phyloP scores from a whole-genome alignment of 192 early-diverging fungal genomes.

The Backusella psychrophila region DNA sequence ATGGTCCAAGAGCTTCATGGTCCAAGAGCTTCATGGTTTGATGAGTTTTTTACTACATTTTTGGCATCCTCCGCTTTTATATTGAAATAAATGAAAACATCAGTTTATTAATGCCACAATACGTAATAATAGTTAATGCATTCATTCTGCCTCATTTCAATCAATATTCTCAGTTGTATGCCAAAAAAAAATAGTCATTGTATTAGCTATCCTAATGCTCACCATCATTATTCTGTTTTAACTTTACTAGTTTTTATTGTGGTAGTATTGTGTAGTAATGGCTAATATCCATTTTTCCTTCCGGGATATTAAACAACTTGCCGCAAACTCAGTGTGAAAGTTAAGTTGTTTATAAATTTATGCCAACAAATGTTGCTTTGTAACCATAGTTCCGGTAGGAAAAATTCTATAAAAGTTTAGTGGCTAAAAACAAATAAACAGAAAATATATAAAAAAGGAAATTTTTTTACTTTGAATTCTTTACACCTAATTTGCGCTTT shows the following conservation, averaged over 20 bases:
- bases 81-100: too few species aligned
- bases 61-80: conserved; percentile 24
- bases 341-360: background rate
- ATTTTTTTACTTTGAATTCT: background rate
- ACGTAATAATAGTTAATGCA: conserved; percentile 17
- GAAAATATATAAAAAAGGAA: background rate
- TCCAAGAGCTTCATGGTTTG: conserved; percentile 43
- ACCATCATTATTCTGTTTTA: background rate
- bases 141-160: conserved; percentile 45
- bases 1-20: conserved; percentile 47
- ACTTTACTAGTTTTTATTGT: conserved; percentile 45
- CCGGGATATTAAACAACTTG: conserved; percentile 43
- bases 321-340: conserved; percentile 30
- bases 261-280: conserved; percentile 35
- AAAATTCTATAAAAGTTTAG: background rate
- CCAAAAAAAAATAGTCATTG: conserved; percentile 15
- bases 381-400: background rate
- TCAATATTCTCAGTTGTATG: conserved; percentile 56
- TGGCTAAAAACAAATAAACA: background rate
- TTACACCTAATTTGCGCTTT: background rate
- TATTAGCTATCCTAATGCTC: background rate
- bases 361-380: background rate
- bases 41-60: conserved; percentile 32
- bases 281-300: conserved; percentile 53
- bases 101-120: background rate